Evolutionary conservation across 495 filamentous ascomycete species (phyloP), one percentile per base, ranked within the genome.

Genomic region (Durotheca rogersii): DNA sequence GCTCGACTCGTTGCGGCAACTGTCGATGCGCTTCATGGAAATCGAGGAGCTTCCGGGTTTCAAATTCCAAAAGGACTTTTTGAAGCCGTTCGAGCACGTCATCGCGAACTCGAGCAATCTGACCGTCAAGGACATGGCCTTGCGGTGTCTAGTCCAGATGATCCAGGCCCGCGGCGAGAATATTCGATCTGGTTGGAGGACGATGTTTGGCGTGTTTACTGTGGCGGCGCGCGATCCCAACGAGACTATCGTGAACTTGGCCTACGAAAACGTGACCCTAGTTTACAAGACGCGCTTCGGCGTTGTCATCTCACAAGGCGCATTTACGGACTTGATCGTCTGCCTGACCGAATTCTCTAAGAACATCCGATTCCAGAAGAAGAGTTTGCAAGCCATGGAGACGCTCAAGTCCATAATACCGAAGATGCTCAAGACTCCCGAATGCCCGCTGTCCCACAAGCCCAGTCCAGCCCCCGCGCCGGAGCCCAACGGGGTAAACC

Each of bases 21-120:
- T 99, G 30, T 95, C 91, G 0, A 97, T 97, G 91, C 85, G 89
- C 2, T 99, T 97, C 69, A 88, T 99, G 85, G 94, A 99, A 69
- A 89, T 96, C 51, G 94, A 95, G 55, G 93, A 99, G 65, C 70
- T 99, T 52, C 88, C 93, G 0, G 94, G 95, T 56, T 99, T 99
- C 82, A 96, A 97, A 66, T 99, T 99, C 65, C 93, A 99, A 60
- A 99, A 99, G 65, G 93, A 99, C 60, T 97, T 99, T 70, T 76
- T 97, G 19, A 96, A 96, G 67, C 93, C 93, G 0, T 99, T 99
- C 53, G 90, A 97, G 70, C 88, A 96, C 67, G 89, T 99, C 58
- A 95, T 97, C 75, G 81, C 85, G 21, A 97, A 97, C 69, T 92
- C 89, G 48, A 88, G 68, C 46, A 85, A 90, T 39, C 85, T 95